phyloP scores from a whole-genome alignment of 257 asterid species.

The Solanum neorickii region DNA sequence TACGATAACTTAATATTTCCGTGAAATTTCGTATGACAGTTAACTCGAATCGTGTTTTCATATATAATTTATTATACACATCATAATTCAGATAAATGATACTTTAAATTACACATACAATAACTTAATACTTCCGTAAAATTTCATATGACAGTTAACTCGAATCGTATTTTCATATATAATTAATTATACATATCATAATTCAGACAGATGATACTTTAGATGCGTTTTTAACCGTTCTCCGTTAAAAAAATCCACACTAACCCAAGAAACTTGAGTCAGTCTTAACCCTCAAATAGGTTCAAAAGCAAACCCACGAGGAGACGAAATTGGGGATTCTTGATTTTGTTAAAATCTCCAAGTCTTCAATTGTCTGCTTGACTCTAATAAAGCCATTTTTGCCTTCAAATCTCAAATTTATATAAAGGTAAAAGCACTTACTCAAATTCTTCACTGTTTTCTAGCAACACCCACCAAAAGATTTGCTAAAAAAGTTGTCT shows the following conservation, averaged over 20 bases:
- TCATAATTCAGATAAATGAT: not conserved
- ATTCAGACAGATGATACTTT: not conserved
- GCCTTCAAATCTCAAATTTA: not conserved
- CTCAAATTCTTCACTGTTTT: not conserved
- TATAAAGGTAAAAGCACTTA: not conserved
- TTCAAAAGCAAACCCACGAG: not conserved
- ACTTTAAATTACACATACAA: no score
- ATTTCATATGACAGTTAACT: not conserved
- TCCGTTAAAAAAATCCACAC: not conserved
- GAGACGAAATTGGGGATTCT: not conserved
- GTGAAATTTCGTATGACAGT: not conserved
- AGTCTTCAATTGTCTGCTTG: not conserved
- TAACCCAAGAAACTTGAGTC: not conserved
- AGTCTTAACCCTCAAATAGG: not conserved
- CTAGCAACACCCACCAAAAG: not conserved
- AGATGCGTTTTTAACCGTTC: not conserved
- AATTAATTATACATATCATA: not conserved
- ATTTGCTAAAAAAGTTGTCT: not conserved
- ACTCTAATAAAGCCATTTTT: not conserved
- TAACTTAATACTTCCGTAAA: no score
- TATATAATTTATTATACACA: no score
- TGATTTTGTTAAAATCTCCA: not conserved
- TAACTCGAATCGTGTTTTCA: not conserved
- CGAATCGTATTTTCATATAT: not conserved
- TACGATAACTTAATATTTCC: no score